Base-by-base conservation (phyloP, 2,329 filamentous ascomycete species). In the Magnaporthiopsis poae region DNA sequence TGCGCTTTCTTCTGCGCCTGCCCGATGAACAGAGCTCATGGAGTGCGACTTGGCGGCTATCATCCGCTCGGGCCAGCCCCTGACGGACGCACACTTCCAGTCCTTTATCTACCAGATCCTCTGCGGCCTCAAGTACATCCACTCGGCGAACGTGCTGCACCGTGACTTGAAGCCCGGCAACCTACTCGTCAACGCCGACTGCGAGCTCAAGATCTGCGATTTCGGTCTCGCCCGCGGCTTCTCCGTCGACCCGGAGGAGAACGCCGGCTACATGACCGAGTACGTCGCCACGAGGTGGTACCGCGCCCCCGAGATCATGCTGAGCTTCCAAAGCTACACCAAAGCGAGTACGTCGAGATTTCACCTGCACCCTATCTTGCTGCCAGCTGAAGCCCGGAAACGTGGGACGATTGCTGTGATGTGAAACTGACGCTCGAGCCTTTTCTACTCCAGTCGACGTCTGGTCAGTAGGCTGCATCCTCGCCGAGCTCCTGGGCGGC, bases 21-120 rank as follows among this genome's bases (percentile, higher is more conserved):
- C 36, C 36, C 13, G 36, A 11, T 15, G 21, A 56, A 75, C 97
- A 36, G 95, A 99, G 80, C 84, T 99, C 78, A 99, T 99, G 95
- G 95, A 99, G 77, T 98, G 95, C 81, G 95, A 99, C 80, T 80
- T 99, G 77, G 95, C 95, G 39, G 95, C 95, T 71, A 99, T 99
- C 77, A 98, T 99, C 74, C 89, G 95, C 72, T 98, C 94, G 60
- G 95, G 95, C 69, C 95, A 99, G 78, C 93, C 95, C 63, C 84
- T 99, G 76, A 99, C 95, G 75, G 95, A 99, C 76, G 95, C 95
- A 66, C 95, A 99, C 79, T 99, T 99, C 83, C 95, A 99, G 80
- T 98, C 95, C 65, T 99, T 99, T 81, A 97, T 99, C 80, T 99
- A 99, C 83, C 95, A 99, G 84, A 99, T 99, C 72, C 89, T 99